phyloP scores from a whole-genome alignment of 495 filamentous ascomycete species.

The Penicillium ochrochloron region DNA sequence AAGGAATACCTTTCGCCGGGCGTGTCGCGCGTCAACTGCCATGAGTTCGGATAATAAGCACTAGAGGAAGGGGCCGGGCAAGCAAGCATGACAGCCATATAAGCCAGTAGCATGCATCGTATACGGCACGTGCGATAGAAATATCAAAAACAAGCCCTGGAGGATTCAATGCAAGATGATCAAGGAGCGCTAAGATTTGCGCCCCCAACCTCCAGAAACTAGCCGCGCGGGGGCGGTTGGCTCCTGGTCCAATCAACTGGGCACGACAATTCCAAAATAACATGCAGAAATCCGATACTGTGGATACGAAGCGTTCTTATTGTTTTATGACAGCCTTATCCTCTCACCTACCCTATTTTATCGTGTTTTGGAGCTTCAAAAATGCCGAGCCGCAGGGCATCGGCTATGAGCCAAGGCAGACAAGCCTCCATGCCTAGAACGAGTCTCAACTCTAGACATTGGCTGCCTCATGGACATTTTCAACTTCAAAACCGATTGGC shows the following conservation, averaged over 20 bases:
- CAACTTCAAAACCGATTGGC: conserved; percentile 1
- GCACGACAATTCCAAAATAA: neutral
- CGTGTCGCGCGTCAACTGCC: neutral
- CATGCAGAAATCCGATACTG: neutral
- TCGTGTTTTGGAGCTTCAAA: neutral
- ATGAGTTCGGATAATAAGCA: neutral
- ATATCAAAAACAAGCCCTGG: neutral
- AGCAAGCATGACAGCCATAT: neutral
- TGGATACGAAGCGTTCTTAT: neutral
- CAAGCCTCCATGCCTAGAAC: neutral
- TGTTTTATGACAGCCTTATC: neutral
- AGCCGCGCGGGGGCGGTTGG: conserved; percentile 1
- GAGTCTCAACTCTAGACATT: neutral
- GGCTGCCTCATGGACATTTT: neutral
- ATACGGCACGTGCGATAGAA: neutral
- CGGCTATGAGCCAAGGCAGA: neutral
- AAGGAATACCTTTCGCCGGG: neutral
- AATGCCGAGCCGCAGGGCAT: neutral
- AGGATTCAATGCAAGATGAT: neutral
- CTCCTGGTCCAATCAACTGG: neutral
- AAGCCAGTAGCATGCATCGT: neutral
- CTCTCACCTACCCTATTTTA: neutral
- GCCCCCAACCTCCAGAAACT: neutral
- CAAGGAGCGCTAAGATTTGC: neutral
- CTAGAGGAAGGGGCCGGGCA: neutral